These are phyloP conservation scores for Fusarium paranaense DNA, from an alignment of 2,329 filamentous ascomycete genomes.

Conservation along the genomic window DNA sequence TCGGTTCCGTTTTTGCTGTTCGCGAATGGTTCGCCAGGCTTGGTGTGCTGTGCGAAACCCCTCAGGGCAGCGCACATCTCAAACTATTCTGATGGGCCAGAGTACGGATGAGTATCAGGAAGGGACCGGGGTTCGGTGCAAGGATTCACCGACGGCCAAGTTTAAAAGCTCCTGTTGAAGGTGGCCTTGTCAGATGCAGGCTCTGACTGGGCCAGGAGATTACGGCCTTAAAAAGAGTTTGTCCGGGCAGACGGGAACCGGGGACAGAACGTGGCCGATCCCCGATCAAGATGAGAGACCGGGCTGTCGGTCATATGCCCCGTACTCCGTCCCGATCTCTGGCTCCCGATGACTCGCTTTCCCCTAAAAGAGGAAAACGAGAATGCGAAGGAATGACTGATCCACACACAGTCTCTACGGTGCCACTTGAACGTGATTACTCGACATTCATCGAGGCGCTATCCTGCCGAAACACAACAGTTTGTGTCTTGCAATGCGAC, in stretches of 20 bases:
- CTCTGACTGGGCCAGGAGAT: conserved; percentile 1
- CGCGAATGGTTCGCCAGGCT: background rate
- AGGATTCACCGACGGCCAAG: background rate
- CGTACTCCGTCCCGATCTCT: background rate
- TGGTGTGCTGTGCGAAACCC: background rate
- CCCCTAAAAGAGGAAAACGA: background rate
- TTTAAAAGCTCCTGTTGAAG: background rate
- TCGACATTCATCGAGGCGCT: conserved; percentile 37
- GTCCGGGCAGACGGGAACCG: conserved; percentile 14
- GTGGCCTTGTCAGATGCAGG: background rate
- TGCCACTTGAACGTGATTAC: conserved; percentile 23
- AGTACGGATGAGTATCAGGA: background rate
- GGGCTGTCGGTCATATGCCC: background rate
- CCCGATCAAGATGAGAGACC: conserved; percentile 8
- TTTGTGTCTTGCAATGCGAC: conserved; percentile 23
- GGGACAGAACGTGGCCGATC: conserved; percentile 8
- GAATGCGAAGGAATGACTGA: background rate
- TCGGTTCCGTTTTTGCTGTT: background rate
- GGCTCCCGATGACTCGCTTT: conserved; percentile 1
- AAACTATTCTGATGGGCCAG: background rate
- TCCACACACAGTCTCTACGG: conserved; percentile 1
- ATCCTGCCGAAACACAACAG: conserved; percentile 27
- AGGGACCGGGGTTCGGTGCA: conserved; percentile 6
- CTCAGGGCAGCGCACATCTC: background rate
- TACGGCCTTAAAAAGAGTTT: background rate